Evolutionary conservation across 371 early-diverging fungal genomes (phyloP), one percentile per base, ranked within the genome.

Genomic region (Blakeslea trispora): DNA sequence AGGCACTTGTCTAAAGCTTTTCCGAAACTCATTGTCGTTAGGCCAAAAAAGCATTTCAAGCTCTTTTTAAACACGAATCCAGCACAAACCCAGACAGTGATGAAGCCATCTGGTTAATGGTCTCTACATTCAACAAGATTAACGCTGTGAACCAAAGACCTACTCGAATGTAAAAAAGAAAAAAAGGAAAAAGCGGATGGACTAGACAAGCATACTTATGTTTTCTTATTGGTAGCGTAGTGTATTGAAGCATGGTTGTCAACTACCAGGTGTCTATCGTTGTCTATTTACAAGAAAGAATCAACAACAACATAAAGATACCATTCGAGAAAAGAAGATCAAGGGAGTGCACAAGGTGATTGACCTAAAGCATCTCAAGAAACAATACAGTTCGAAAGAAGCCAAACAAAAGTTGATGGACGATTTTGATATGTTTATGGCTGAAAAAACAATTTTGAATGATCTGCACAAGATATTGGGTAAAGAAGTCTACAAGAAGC

Each of bases 221-320:
- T 13, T 37, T 2, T 2, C 0, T 35, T 14, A 19, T 39, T 54
- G n/a, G 13, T 39, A 37, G 37, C 37, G 37, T 53, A 79, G 79
- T 54, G 63, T 61, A 19, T 56, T 79, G 42, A 72, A 74, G 35
- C 76, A 79, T 53, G 64, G 74, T 3, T 50, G 71, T 35, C 74
- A 74, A 44, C 50, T 58, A 44, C 61, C 72, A 8, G 74, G 67
- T 14, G 63, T 74, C 1, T 70, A 58, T 40, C 66, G 96, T 13
- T 95, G 95, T 65, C 65, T 97, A 53, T 82, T 96, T 58, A 89
- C 89, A 22, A 93, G 91, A 72, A 92, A 91, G 54, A 88, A 91
- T n/a, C 88, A 91, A 66, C 68, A 81, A 54, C 81, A 82, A 13
- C 86, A 73, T 71, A 88, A 93, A 59, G 85, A 90, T 22, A 60